Evolutionary conservation across 169 alveolate genomes (phyloP), one percentile per base, ranked within the genome.

Genomic region (Plasmodium chabaudi): DNA sequence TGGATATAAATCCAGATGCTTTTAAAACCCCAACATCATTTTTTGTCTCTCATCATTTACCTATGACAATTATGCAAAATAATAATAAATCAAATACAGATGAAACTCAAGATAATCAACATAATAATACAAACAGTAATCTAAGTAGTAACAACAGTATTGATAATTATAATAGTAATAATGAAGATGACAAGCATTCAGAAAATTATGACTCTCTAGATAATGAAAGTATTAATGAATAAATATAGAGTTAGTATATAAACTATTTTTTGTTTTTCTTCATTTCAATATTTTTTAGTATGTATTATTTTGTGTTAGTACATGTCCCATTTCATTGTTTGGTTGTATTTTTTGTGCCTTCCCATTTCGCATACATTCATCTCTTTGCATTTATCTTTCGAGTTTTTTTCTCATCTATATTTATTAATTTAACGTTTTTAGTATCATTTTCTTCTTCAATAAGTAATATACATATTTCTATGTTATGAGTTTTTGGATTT

Each of bases 1-100:
- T 79, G 72, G 89, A 79, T n/a, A 79, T 79, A 65, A 79, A 79
- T 79, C 82, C 89, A 19, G 89, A 79, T 12, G 65, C 89, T 25
- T 79, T 79, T 65, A 79, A 44, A 79, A 79, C 89, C 34, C 89
- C 89, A 6, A 79, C 74, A 34, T 79, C 89, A 9, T 79, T 79
- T 65, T 79, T 79, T 70, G 71, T 67, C 68, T 79, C 89, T 4
- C 82, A 79, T 55, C 89, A 79, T 47, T 47, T 79, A 55, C 89
- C 89, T 9, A 65, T 79, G 89, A 79, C 89, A 19, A 42, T 67
- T 17, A 51, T 70, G n/a, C 47, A 79, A 13, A 17, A 53, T 3
- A 67, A 82, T 79, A 71, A 56, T 7, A 27, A 67, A 23, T 79
- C 89, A 17, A 67, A 79, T 34, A 27, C n/a, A 47, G 72, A 79